Evolutionary conservation across 2,329 filamentous ascomycete genomes (phyloP), one percentile per base, ranked within the genome.

Genomic region (Geosmithia putterillii): DNA sequence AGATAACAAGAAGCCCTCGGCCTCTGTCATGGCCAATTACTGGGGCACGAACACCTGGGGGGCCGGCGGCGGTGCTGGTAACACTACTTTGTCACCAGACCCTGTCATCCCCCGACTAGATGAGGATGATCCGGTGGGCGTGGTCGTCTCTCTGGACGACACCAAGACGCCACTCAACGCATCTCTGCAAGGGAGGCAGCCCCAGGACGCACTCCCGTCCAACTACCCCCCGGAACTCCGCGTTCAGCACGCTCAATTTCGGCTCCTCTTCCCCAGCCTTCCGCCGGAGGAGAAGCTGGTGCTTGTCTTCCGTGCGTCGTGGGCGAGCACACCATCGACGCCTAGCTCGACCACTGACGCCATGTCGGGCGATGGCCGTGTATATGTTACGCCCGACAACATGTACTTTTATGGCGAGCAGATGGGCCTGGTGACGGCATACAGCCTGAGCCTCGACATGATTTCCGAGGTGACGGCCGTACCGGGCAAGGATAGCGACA

Each of bases 351-450:
- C 62, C 3, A 60, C 57, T 43, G 64, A 65, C 15, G 52, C 56
- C 1, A 58, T 96, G 51, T 64, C 70, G 19, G 73, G 74, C 17
- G 74, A 74, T 44, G 75, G 92, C 1, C 79, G 92, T 43, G 80
- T 94, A 20, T 98, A 94, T 58, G 81, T 95, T 46, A 96, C 90
- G 1, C 73, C 82, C 0, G 80, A 83, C 48, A 84, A 89, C 50
- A 80, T 98, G 58, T 96, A 94, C 61, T 96, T 98, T 57, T 98
- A 95, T 63, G 94, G 89, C 53, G 85, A 96, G 55, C 86, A 95
- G 56, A 80, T 95, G 58, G 92, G 92, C 6, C 73, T 98, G 6
- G 83, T 96, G 1, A 72, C 95, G 32, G 85, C 90, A 1, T 90
- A 88, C 42, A 77, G 77, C 15, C 77, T 94, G 42, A 79, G 74